phyloP scores from a whole-genome alignment of 345 rosid species.

The Aurinia saxatilis region DNA sequence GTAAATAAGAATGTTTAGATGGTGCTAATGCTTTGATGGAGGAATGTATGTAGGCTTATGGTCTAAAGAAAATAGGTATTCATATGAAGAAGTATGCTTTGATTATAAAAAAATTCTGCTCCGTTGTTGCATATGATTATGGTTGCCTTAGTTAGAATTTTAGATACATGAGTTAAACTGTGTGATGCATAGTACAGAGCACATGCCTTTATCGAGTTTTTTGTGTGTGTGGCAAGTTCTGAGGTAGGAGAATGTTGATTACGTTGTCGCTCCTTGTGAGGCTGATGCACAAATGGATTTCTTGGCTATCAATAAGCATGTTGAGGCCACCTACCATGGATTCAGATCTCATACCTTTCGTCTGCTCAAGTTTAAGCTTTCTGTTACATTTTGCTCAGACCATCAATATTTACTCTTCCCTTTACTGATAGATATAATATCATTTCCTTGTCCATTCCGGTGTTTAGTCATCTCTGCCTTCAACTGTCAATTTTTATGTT shows the following conservation, averaged over 20 bases:
- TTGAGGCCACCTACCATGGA: slow-evolving; percentile 88
- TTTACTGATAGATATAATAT: not conserved
- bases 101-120: no score
- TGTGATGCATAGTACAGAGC: no score
- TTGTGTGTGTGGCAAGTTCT: slow-evolving; percentile 64
- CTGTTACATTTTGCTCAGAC: not conserved
- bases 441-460: not conserved
- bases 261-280: slow-evolving; percentile 91
- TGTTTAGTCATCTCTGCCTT: not conserved
- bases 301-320: slow-evolving; percentile 73
- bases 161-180: no score
- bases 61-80: no score
- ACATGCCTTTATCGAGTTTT: no score
- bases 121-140: no score
- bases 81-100: no score
- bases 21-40: no score
- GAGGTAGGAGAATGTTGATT: slow-evolving; percentile 60
- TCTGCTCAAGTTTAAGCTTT: slow-evolving; percentile 82
- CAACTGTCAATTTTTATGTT: not conserved
- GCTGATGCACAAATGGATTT: slow-evolving; percentile 99
- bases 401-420: not conserved
- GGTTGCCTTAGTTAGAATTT: no score
- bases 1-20: no score
- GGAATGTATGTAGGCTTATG: no score
- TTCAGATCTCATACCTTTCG: slow-evolving; percentile 97